Evolutionary conservation across 179 eudicot genomes (phyloP), one percentile per base, ranked within the genome.

Genomic region (Camellia oleifera): DNA sequence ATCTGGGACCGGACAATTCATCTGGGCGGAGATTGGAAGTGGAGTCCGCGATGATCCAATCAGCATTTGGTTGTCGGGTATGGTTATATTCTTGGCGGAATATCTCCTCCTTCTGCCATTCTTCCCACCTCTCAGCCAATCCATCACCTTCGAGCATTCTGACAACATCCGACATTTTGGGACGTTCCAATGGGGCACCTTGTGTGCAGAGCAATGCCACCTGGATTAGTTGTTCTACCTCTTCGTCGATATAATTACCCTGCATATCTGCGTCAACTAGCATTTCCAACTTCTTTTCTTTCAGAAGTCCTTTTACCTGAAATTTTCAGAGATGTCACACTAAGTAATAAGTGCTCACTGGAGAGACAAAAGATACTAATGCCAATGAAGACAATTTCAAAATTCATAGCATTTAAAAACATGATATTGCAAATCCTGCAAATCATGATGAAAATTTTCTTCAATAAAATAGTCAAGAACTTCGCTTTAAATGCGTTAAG

Each of bases 61-160:
- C 76, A 17, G 72, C 62, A 74, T 78, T 58, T 4, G 50, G 70
- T 17, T 77, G 79, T 61, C 71, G 80, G 0, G 67, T 9, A 50
- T 48, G 58, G 69, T 88, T 89, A 26, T 83, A 82, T 57, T 94
- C 97, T 70, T 85, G 91, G 58, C 93, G 93, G 66, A 78, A 81
- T 20, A 88, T 90, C 82, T 94, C 97, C 17, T 88, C 88, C 71
- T 84, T 87, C 84, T 90, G 91, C 97, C 98, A 94, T 72, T 87
- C 91, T 77, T 94, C 93, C 98, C 98, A 94, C 84, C 91, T 86
- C 88, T 92, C 95, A 9, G 91, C 93, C n/a, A 94, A 90, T 18
- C 98, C 98, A 78, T 94, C 95, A 45, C 98, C 98, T 87, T 92
- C 98, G 7, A 94, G 89, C 98, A 94, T 91, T 58, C 95, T 77